Conservation (phyloP, 164 flowering plant genomes). For the Annona cherimola region DNA sequence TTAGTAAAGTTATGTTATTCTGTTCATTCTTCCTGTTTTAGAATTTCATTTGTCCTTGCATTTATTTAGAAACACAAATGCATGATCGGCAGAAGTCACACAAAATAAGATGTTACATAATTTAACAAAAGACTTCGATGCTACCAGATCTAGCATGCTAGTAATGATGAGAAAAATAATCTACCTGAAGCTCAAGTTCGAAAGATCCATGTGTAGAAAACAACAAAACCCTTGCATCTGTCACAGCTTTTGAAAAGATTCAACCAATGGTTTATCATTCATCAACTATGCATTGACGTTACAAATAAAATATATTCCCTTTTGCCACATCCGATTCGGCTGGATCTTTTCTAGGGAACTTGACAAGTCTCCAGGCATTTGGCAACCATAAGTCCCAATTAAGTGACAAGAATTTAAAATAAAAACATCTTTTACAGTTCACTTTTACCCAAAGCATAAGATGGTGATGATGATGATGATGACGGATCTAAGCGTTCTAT, state of each 20-base stretch:
- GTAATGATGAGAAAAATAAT: neutral
- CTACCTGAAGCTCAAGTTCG: neutral
- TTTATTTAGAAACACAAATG: no score
- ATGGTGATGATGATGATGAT: neutral
- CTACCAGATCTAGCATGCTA: neutral
- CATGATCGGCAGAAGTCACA: neutral
- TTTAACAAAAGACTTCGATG: no score
- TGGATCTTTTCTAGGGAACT: neutral
- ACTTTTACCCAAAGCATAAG: neutral
- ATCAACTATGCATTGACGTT: neutral
- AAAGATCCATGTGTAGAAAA: neutral
- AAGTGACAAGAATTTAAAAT: neutral
- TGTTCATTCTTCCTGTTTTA: neutral
- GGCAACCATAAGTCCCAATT: neutral
- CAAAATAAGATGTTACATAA: no score
- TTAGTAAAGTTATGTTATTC: neutral
- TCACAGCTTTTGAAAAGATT: neutral
- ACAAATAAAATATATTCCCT: neutral
- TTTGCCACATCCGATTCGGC: neutral
- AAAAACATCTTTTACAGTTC: neutral
- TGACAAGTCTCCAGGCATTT: neutral
- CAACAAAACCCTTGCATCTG: neutral
- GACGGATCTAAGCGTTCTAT: neutral
- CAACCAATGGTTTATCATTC: neutral
- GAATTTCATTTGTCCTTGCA: no score